A percentile compares a stretch with the other conserved stretches of the same genome.
Conservation (phyloP, 2,329 filamentous ascomycete species). For the Calonectria fujianensis region DNA sequence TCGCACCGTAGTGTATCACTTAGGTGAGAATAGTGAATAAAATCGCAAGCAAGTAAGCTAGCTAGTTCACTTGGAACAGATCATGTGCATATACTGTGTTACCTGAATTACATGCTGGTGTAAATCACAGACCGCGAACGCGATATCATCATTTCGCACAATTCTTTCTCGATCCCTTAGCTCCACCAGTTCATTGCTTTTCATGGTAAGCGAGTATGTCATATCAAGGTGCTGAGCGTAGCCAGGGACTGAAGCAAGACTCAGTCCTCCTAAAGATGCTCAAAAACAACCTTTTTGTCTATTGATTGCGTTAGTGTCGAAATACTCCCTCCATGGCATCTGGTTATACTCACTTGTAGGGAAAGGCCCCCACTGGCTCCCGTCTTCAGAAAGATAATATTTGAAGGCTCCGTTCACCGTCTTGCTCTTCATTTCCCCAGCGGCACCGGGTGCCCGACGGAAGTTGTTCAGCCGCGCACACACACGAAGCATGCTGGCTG, state of each 20-base stretch:
- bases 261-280: neutral
- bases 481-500: slow-evolving; percentile 8
- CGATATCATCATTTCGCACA: neutral
- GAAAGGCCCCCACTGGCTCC: slow-evolving; percentile 1
- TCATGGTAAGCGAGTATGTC: neutral
- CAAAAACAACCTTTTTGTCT: slow-evolving; percentile 17
- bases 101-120: too few relatives aligned
- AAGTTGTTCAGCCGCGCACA: slow-evolving; percentile 10
- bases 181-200: neutral
- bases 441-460: neutral
- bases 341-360: neutral
- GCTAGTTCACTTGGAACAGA: too few relatives aligned
- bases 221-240: neutral
- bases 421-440: slow-evolving; percentile 20
- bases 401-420: neutral
- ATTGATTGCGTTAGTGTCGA: neutral
- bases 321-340: too few relatives aligned
- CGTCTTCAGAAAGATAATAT: neutral
- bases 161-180: neutral
- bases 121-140: too few relatives aligned
- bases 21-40: too few relatives aligned
- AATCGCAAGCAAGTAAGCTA: too few relatives aligned
- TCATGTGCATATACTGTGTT: neutral
- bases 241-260: neutral
- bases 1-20: too few relatives aligned